Conservation (phyloP, 306 rosid species). For the Hippophae tibetana region DNA sequence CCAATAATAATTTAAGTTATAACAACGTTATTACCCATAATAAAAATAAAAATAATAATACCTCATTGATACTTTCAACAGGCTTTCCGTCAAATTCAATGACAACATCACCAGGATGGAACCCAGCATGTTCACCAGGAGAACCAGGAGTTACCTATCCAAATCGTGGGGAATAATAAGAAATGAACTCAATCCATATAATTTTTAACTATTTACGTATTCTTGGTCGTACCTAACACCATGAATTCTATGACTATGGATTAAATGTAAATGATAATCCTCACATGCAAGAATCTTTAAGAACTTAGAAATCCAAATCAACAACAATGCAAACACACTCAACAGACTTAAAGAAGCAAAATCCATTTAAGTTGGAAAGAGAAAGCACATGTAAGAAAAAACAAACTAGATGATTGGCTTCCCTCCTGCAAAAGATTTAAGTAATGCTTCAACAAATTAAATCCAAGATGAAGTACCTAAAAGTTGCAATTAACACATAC, state of each 20-base stretch:
- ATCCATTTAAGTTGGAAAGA: no score
- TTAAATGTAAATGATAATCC: no score
- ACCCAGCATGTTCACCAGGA: conserved; percentile 77
- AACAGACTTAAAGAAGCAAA: no score
- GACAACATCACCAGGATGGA: conserved; percentile 71
- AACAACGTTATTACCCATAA: neutral
- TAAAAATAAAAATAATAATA: conserved; percentile 17
- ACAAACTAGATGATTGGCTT: neutral
- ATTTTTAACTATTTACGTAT: neutral
- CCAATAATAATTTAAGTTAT: no score
- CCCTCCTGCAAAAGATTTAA: neutral
- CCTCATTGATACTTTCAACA: conserved; percentile 63
- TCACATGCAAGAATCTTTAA: no score
- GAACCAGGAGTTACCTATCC: conserved; percentile 79
- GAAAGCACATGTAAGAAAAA: no score
- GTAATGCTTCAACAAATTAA: neutral
- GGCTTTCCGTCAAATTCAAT: conserved; percentile 72
- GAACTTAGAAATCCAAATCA: no score
- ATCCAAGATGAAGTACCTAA: neutral
- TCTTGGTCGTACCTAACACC: neutral
- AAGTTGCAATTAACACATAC: conserved; percentile 22
- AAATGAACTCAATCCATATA: neutral
- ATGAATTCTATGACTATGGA: no score
- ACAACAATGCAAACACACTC: no score
- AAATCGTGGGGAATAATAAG: conserved; percentile 11